phyloP scores from a whole-genome alignment of 2,329 filamentous ascomycete genomes.

The Tolypocladium amazonense region DNA sequence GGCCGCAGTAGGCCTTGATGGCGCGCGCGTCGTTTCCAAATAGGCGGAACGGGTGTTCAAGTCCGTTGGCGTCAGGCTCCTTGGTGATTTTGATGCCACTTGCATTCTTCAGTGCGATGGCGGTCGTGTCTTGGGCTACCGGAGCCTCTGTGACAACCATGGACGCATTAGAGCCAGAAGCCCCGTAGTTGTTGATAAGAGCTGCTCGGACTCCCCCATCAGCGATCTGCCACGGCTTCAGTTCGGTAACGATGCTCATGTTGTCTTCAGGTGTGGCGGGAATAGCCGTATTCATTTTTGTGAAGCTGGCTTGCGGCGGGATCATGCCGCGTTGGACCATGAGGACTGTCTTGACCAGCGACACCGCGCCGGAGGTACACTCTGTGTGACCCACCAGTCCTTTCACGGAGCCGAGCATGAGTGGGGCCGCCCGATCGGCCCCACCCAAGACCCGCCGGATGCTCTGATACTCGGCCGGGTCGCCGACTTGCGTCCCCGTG shows the following conservation, averaged over 20 bases:
- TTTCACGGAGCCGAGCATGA: background rate
- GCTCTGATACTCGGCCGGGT: background rate
- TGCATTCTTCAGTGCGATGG: background rate
- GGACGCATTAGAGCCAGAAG: background rate
- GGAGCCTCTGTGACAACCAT: background rate
- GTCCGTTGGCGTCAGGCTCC: background rate
- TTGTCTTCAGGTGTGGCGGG: background rate
- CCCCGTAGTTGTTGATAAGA: background rate
- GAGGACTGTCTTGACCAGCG: background rate
- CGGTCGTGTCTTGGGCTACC: background rate
- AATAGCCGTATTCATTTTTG: background rate
- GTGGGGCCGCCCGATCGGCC: background rate
- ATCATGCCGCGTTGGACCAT: background rate
- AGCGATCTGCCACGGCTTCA: background rate
- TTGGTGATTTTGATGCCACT: background rate
- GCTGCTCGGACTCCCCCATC: background rate
- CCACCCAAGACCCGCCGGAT: background rate
- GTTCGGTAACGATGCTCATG: background rate
- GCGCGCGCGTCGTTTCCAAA: background rate
- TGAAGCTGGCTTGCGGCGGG: background rate
- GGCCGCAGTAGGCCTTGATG: background rate
- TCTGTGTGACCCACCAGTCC: background rate
- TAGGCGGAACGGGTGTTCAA: background rate
- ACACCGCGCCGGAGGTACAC: background rate
- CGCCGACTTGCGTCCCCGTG: background rate